Evolutionary conservation across 805 yeast species (phyloP).

Genomic region (Ogataea allantospora): DNA sequence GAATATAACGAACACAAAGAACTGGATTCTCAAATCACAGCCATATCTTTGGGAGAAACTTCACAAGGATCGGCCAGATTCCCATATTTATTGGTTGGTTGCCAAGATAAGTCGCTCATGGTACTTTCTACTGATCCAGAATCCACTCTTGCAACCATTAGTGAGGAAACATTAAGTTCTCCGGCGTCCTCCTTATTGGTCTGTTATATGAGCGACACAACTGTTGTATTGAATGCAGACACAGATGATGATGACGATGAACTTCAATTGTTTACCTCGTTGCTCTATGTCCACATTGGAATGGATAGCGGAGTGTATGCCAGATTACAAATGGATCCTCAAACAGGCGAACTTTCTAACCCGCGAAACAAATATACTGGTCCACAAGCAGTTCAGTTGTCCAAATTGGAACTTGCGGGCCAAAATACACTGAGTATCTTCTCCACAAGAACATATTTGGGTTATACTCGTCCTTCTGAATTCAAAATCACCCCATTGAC

Average conservation of each 20-base stretch:
- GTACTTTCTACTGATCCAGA: conserved; percentile 62
- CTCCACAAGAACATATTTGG: conserved; percentile 57
- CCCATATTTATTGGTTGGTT: conserved; percentile 65
- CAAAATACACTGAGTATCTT: conserved; percentile 45
- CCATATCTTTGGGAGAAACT: conserved; percentile 49
- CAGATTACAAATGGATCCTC: conserved; percentile 53
- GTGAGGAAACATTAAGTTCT: conserved; percentile 67
- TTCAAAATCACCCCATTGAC: conserved; percentile 49
- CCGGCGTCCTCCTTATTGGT: conserved; percentile 19
- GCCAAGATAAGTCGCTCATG: conserved; percentile 67
- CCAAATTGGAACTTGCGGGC: conserved; percentile 33
- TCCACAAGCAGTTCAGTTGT: conserved; percentile 54
- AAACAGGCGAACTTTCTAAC: conserved; percentile 61
- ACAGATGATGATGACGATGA: conserved; percentile 19
- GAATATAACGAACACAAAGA: conserved; percentile 68
- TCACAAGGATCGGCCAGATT: conserved; percentile 48
- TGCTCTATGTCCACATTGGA: conserved; percentile 65
- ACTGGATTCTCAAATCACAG: conserved; percentile 48
- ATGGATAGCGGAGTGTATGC: conserved; percentile 81
- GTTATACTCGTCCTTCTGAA: conserved; percentile 36
- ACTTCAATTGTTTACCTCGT: conserved; percentile 9
- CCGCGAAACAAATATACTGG: conserved; percentile 75
- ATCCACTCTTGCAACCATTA: conserved; percentile 55
- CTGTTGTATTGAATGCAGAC: conserved; percentile 4
- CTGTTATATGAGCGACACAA: conserved; percentile 32